Base-by-base conservation (phyloP, 2,329 filamentous ascomycete genomes). In the Lecanicillium sp. region DNA sequence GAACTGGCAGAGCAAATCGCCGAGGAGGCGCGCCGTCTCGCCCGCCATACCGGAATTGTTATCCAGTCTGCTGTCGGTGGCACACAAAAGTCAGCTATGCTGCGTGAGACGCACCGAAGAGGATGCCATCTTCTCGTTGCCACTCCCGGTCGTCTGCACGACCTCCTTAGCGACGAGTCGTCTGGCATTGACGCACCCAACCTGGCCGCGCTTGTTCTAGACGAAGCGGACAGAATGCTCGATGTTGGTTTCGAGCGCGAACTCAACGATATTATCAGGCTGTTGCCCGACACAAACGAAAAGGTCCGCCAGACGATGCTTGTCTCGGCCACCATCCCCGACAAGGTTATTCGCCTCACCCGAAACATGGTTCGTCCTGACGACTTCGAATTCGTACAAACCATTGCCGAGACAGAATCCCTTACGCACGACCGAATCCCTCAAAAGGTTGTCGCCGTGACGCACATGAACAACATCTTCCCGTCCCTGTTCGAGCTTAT, bases 221-320 rank as follows among this genome's bases (percentile, higher is more conserved):
- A 98, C 58, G 93, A 98, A 75, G 93, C 93, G 59, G 93, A 98
- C 69, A 87, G 93, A 58, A 96, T 98, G 87, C 79, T 98, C 63
- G 93, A 98, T 71, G 93, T 95, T 74, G 93, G 87, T 2, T 91
- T 91, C 59, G 73, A 83, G 49, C 71, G 73, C 29, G 83, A 83
- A 48, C 75, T 91, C 43, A 67, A 73, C 42, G 64, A 78, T 2
- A 87, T 91, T 48, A 68, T 81, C 48, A 51, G 62, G 0, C 60
- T 68, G 36, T 75, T 96, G 9, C 91, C 91, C 3, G 68, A 76
- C 39, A 75, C 77, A 6, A 58, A 64, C 0, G 66, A 82, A 44
- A 79, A 84, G 51, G 75, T 85, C 46, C 83, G 91, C 42, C 93
- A 98, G 66, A 96, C 90, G 6, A 81, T 98, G 59, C 84, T 98